A percentile compares a stretch with the other conserved stretches of the same genome.
Evolutionary conservation across 2,329 filamentous ascomycete genomes (phyloP).

Genomic region (Diplodia corticola): DNA sequence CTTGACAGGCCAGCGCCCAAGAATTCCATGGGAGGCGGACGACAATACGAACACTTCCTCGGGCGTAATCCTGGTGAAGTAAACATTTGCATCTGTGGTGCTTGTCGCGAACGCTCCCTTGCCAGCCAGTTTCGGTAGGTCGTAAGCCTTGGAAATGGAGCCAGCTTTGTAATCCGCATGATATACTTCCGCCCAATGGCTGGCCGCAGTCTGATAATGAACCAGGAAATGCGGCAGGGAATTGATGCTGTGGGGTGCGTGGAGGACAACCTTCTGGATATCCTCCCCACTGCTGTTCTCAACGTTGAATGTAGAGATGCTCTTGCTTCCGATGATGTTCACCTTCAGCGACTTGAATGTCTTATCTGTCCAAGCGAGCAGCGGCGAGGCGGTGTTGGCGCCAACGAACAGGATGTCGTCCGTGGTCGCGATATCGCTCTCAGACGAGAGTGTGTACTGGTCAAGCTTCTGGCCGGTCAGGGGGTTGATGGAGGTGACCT

Average conservation of each 20-base stretch:
- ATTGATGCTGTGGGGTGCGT: constrained; percentile 71
- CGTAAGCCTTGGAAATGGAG: constrained; percentile 74
- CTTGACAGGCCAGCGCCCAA: constrained; percentile 71
- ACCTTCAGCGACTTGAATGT: constrained; percentile 64
- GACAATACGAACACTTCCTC: constrained; percentile 74
- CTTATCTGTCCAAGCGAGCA: constrained; percentile 74
- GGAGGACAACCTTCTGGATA: constrained; percentile 60
- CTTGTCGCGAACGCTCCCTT: constrained; percentile 76
- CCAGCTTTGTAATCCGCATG: constrained; percentile 73
- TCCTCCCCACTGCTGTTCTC: constrained; percentile 37
- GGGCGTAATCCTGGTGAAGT: constrained; percentile 79
- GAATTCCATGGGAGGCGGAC: constrained; percentile 72
- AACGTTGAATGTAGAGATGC: constrained; percentile 46
- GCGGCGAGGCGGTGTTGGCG: constrained; percentile 71
- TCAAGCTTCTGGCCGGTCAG: constrained; percentile 70
- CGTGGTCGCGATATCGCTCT: constrained; percentile 66
- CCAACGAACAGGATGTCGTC: constrained; percentile 73
- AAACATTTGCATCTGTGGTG: constrained; percentile 76
- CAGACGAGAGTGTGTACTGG: constrained; percentile 71
- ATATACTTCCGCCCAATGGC: constrained; percentile 82
- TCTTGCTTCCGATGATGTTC: constrained; percentile 63
- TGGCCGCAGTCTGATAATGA: constrained; percentile 68
- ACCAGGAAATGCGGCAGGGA: constrained; percentile 82
- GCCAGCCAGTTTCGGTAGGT: constrained; percentile 69
- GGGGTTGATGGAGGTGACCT: constrained; percentile 71